Evolutionary conservation across 768 basidiomycete species (phyloP).

Genomic region (Leucogyrophana mollusca): DNA sequence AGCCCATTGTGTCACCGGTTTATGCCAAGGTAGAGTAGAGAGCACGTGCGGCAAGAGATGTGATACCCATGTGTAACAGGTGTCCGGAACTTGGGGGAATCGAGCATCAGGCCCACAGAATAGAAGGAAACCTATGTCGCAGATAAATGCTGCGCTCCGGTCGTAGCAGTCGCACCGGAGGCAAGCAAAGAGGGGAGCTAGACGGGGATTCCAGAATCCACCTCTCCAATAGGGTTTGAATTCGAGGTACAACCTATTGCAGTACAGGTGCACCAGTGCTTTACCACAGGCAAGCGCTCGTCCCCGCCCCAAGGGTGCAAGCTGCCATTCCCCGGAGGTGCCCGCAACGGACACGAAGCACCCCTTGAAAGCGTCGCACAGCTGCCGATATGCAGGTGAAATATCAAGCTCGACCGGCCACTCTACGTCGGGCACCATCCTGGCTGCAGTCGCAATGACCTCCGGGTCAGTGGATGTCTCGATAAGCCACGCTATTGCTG

Average conservation of each 20-base stretch:
- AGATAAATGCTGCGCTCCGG: slow-evolving; percentile 7
- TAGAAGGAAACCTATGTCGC: slow-evolving; percentile 2
- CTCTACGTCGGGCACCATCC: no score
- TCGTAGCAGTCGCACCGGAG: slow-evolving; percentile 7
- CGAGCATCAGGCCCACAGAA: no score
- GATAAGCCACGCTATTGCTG: slow-evolving; percentile 6
- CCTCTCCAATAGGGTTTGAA: no score
- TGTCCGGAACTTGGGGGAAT: slow-evolving; percentile 4
- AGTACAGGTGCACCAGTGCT: no score
- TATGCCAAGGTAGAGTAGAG: neutral
- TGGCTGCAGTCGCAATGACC: slow-evolving; percentile 10
- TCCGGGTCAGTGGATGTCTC: slow-evolving; percentile 8
- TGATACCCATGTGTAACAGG: slow-evolving; percentile 7
- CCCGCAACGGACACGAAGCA: no score
- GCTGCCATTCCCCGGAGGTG: slow-evolving; percentile 3
- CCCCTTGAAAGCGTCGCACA: slow-evolving; percentile 3
- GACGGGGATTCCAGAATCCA: no score
- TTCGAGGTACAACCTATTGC: slow-evolving; percentile 7
- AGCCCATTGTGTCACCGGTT: slow-evolving; percentile 6
- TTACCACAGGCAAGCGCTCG: slow-evolving; percentile 11
- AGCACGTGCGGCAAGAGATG: slow-evolving; percentile 6
- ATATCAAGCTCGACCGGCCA: no score
- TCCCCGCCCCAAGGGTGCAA: slow-evolving; percentile 3
- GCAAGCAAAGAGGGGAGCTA: no score
- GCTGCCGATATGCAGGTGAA: slow-evolving; percentile 2